phyloP scores from a whole-genome alignment of 164 flowering plant species.

The Vitis labrusca region DNA sequence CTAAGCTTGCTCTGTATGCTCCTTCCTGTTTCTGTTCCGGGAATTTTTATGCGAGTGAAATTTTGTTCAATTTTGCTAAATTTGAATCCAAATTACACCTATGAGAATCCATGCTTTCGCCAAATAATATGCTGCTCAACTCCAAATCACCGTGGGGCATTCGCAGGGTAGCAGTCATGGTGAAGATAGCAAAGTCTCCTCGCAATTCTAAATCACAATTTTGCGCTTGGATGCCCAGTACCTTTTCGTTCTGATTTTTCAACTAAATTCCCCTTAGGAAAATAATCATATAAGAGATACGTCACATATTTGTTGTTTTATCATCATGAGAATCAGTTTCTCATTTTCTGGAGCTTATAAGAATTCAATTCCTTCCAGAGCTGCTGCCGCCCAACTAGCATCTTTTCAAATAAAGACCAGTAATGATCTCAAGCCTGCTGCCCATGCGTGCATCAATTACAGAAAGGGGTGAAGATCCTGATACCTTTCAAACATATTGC shows the following conservation, averaged over 20 bases:
- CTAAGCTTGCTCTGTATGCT: slow-evolving; percentile 42
- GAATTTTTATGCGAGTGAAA: neutral
- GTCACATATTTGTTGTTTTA: no score
- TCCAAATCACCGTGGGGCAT: slow-evolving; percentile 23
- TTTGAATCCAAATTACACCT: slow-evolving; percentile 70
- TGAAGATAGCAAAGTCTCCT: slow-evolving; percentile 84
- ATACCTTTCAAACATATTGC: no score
- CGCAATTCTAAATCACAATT: slow-evolving; percentile 58
- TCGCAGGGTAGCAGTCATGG: slow-evolving; percentile 76
- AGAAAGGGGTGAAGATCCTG: no score
- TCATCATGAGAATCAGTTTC: no score
- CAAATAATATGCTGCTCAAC: slow-evolving; percentile 63
- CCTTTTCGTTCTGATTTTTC: slow-evolving; percentile 54
- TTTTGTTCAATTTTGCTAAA: slow-evolving; percentile 36
- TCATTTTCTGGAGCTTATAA: no score
- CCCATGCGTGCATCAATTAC: no score
- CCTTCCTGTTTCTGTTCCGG: slow-evolving; percentile 36
- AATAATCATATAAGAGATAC: no score
- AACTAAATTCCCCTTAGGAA: slow-evolving; percentile 53
- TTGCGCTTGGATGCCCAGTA: slow-evolving; percentile 67
- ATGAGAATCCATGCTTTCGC: slow-evolving; percentile 83
- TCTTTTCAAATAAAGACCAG: no score
- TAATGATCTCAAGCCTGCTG: no score
- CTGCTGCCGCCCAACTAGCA: no score
- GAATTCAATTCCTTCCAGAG: no score